Evolutionary conservation across 768 basidiomycete species (phyloP), one percentile per base, ranked within the genome.

Genomic region (Pleurotus citrinopileatus): DNA sequence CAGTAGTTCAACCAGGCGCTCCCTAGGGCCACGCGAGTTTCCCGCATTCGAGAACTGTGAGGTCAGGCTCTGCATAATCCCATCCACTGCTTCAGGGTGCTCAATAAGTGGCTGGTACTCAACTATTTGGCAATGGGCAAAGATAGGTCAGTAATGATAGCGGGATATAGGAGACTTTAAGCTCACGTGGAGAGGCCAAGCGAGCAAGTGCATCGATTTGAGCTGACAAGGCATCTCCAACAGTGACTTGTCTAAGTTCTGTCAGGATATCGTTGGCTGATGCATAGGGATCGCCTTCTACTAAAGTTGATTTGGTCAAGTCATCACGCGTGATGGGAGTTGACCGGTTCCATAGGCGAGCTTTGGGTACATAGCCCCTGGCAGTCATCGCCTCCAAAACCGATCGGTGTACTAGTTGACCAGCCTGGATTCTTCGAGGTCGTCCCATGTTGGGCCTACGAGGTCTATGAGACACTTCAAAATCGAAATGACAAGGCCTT

Each of bases 321-420:
- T n/a, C n/a, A n/a, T n/a, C n/a, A n/a, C n/a, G 10, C 32, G 9
- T 34, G 1, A n/a, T 34, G 32, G n/a, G 9, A 9, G 9, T 34
- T 1, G 32, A 10, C 9, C 32, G 10, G 3, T 34, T n/a, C 32
- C 10, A 34, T 10, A 34, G 32, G n/a, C 38, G 38, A 40, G 38
- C 38, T 15, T 19, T 12, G 7, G 38, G 38, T 2, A 9, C 1
- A 40, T 40, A 40, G 19, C 38, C 38, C 6, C 29, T 32, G 2
- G 38, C 2, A n/a, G 7, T 19, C 38, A 40, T n/a, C 17, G 12
- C 38, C 17, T n/a, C 19, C 10, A n/a, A 2, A 19, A 57, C 55
- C 9, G 52, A 57, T 5, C 26, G 27, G 40, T 57, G 55, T 25
- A 57, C 38, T 28, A 53, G 52, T 26, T 57, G 55, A 13, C 52